Conservation (phyloP, 257 asterid genomes). For the Nicotiana attenuata region DNA sequence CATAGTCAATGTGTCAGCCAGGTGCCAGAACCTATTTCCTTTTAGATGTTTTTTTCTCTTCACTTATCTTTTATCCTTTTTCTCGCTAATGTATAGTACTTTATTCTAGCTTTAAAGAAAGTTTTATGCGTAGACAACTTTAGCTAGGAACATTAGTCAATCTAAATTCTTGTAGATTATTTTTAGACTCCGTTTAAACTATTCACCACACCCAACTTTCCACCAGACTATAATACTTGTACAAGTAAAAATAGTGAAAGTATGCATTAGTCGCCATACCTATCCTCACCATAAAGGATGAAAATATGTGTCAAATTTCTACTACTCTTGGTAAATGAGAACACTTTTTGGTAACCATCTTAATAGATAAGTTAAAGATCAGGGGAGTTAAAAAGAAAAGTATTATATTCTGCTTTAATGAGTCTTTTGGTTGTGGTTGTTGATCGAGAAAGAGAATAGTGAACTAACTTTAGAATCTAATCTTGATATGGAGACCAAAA, state of each 20-base stretch:
- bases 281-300: not conserved
- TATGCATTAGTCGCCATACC: too few relatives aligned
- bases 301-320: not conserved
- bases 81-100: not conserved
- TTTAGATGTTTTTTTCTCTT: not conserved
- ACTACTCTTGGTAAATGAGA: not conserved
- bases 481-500: not conserved
- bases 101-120: not conserved
- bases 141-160: not conserved
- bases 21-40: not conserved
- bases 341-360: constrained; percentile 8
- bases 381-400: not conserved
- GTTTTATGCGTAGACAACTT: not conserved
- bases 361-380: not conserved
- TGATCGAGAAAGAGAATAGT: constrained; percentile 1
- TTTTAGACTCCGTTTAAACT: not conserved
- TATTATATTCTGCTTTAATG: not conserved
- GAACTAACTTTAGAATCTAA: not conserved
- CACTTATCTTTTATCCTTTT: too few relatives aligned
- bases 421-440: not conserved
- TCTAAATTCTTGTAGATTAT: not conserved
- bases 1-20: too few relatives aligned
- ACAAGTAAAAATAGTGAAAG: not conserved
- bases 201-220: not conserved
- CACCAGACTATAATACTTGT: not conserved